A percentile compares a stretch with the other conserved stretches of the same genome.
These are phyloP conservation scores for Rhizopus microsporus DNA, from an alignment of 371 early-diverging fungal species.

Conservation along the genomic window DNA sequence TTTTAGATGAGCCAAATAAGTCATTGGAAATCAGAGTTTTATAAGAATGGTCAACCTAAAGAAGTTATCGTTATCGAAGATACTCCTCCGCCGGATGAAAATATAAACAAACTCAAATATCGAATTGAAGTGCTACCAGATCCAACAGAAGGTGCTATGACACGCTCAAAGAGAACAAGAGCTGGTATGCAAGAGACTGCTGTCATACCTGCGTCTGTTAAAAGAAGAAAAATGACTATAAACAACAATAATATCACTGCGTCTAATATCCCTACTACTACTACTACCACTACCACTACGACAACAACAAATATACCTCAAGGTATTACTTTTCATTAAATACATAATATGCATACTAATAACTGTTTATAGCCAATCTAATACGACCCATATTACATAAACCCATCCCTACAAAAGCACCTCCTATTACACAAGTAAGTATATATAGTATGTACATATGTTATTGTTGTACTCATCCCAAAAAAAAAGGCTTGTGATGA, in stretches of 20 bases:
- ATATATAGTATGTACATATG: not conserved
- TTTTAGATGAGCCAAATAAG: slow-evolving; percentile 9
- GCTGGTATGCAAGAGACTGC: slow-evolving; percentile 5
- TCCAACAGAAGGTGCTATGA: slow-evolving; percentile 30
- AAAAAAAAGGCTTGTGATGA: slow-evolving; percentile 71
- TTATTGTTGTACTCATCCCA: not conserved
- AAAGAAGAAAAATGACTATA: slow-evolving; percentile 16
- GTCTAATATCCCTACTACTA: slow-evolving; percentile 11
- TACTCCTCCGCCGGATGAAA: slow-evolving; percentile 44
- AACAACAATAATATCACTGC: slow-evolving; percentile 1
- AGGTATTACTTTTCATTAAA: not conserved
- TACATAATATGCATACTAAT: not conserved
- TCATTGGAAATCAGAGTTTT: slow-evolving; percentile 58
- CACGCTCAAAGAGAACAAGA: slow-evolving; percentile 32
- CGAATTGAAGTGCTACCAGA: slow-evolving; percentile 16
- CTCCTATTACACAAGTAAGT: slow-evolving; percentile 1
- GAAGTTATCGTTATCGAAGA: slow-evolving; percentile 67
- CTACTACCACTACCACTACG: not conserved
- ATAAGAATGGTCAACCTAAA: slow-evolving; percentile 58
- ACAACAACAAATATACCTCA: not conserved
- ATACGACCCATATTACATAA: slow-evolving; percentile 6
- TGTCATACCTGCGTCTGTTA: slow-evolving; percentile 7
- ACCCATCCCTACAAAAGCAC: slow-evolving; percentile 5
- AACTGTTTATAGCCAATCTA: not conserved
- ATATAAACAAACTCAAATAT: slow-evolving; percentile 10